Evolutionary conservation across 768 basidiomycete species (phyloP).

Genomic region (Lactarius evosmus): DNA sequence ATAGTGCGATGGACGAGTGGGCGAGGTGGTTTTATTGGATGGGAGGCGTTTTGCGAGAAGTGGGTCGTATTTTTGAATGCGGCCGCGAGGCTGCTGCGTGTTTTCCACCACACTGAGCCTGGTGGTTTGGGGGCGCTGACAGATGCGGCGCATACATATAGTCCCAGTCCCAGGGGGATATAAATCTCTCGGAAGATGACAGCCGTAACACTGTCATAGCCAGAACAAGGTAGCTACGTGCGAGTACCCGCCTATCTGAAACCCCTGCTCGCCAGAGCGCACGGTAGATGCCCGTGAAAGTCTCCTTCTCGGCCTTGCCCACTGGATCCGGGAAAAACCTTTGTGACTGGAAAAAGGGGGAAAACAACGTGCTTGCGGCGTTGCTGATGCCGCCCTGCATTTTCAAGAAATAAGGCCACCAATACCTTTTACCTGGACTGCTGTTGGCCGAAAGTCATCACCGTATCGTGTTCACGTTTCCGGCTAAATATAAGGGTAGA

Average conservation of each 20-base stretch:
- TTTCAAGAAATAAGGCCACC: neutral
- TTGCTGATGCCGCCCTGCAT: constrained; percentile 2
- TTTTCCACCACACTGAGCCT: constrained; percentile 4
- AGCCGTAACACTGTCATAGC: neutral
- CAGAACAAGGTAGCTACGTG: constrained; percentile 6
- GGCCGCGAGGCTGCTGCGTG: constrained; percentile 23
- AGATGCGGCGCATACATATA: constrained; percentile 1
- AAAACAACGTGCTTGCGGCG: constrained; percentile 20
- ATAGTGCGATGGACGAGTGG: neutral
- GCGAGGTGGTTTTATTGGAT: neutral
- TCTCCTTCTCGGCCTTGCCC: neutral
- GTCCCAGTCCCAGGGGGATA: neutral
- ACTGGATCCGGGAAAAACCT: constrained; percentile 1
- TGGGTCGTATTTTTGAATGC: constrained; percentile 10
- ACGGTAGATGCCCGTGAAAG: neutral
- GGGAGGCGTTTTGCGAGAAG: constrained; percentile 1
- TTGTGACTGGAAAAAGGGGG: constrained; percentile 3
- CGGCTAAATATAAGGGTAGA: neutral
- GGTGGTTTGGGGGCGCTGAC: constrained; percentile 9
- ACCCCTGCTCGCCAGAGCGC: neutral
- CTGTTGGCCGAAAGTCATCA: neutral
- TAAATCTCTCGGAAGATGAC: neutral
- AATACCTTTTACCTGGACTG: neutral
- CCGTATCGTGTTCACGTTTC: neutral
- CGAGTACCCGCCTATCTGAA: constrained; percentile 9